Percentiles rank a stretch among this genome's conserved stretches.
These are phyloP conservation scores for Sporisorium sorghi DNA, from an alignment of 1,284 basidiomycete genomes.

Conservation along the genomic window DNA sequence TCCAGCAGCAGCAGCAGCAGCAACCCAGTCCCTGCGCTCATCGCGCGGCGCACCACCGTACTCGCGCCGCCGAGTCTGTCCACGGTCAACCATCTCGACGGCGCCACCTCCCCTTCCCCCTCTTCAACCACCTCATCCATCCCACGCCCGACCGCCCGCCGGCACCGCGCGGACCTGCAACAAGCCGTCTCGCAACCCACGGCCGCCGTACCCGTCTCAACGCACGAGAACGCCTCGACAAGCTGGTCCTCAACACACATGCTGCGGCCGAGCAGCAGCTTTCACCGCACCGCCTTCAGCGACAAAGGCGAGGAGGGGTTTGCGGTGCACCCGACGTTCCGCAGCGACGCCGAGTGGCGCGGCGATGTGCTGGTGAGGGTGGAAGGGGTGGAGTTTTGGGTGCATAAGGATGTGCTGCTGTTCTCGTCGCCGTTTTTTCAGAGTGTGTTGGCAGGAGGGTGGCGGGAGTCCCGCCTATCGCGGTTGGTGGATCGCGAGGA, in stretches of 20 bases:
- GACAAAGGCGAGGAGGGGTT: constrained; percentile 7
- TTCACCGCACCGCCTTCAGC: neutral
- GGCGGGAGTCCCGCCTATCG: constrained; percentile 44
- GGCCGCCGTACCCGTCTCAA: constrained; percentile 25
- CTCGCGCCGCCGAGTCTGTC: constrained; percentile 31
- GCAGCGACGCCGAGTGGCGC: constrained; percentile 35
- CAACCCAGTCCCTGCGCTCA: constrained; percentile 28
- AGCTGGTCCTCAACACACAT: constrained; percentile 14
- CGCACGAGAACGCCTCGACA: constrained; percentile 33
- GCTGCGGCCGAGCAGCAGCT: neutral
- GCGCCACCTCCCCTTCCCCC: constrained; percentile 4
- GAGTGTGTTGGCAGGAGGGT: constrained; percentile 43
- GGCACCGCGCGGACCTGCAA: constrained; percentile 21
- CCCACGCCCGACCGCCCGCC: neutral
- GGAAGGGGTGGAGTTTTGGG: constrained; percentile 51
- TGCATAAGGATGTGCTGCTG: constrained; percentile 52
- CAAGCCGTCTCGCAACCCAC: constrained; percentile 26
- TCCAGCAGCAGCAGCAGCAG: constrained; percentile 2
- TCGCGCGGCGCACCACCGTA: constrained; percentile 29
- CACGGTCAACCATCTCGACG: constrained; percentile 32
- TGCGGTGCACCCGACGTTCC: constrained; percentile 40
- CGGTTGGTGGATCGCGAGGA: neutral
- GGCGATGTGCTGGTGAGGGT: constrained; percentile 54
- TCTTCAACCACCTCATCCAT: constrained; percentile 1
- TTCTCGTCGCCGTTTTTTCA: constrained; percentile 56